phyloP scores from a whole-genome alignment of 495 filamentous ascomycete species.

The Oidiodendron maius region DNA sequence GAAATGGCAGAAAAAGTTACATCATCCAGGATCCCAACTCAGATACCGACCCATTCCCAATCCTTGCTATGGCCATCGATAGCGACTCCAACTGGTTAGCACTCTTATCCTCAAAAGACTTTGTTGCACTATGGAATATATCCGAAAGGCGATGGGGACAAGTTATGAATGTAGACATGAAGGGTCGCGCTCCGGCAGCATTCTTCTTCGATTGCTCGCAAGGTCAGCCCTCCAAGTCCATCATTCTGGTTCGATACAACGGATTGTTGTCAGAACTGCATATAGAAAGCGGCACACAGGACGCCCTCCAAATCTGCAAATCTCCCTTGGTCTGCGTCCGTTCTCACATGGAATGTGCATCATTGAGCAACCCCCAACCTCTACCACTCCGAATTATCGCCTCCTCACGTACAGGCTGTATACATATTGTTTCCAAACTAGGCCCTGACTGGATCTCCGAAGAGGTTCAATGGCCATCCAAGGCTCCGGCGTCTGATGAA shows the following conservation, averaged over 20 bases:
- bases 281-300: slow-evolving; percentile 22
- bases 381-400: slow-evolving; percentile 29
- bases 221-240: slow-evolving; percentile 26
- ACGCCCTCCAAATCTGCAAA: slow-evolving; percentile 35
- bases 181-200: slow-evolving; percentile 45
- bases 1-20: slow-evolving; percentile 29
- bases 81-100: slow-evolving; percentile 55
- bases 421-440: slow-evolving; percentile 37
- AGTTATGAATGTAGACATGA: slow-evolving; percentile 37
- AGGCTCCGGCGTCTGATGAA: slow-evolving; percentile 23
- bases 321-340: slow-evolving; percentile 37
- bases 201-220: slow-evolving; percentile 48
- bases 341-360: slow-evolving; percentile 32
- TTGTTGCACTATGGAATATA: slow-evolving; percentile 54
- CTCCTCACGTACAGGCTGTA: slow-evolving; percentile 34
- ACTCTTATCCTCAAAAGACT: slow-evolving; percentile 48
- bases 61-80: slow-evolving; percentile 54
- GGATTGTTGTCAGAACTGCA: slow-evolving; percentile 50
- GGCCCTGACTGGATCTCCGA: slow-evolving; percentile 25
- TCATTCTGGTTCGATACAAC: slow-evolving; percentile 52
- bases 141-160: slow-evolving; percentile 42
- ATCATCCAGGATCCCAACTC: slow-evolving; percentile 30
- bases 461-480: slow-evolving; percentile 22
- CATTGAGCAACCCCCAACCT: slow-evolving; percentile 1
- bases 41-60: slow-evolving; percentile 42